Evolutionary conservation across 371 early-diverging fungal genomes (phyloP).

Genomic region (Apophysomyces variabilis): DNA sequence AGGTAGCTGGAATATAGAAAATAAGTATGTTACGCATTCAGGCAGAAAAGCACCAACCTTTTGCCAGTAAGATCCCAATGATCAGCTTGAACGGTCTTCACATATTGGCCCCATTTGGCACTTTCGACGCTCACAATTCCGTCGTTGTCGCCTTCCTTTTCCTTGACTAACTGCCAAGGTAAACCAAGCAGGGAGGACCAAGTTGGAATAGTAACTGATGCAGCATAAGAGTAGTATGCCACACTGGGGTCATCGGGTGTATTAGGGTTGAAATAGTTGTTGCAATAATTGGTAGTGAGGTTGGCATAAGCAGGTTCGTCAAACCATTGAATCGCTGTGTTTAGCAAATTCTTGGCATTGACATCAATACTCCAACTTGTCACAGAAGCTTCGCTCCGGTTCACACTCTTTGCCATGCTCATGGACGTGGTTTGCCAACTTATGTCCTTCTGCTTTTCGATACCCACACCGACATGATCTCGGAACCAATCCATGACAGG

Average conservation of each 20-base stretch:
- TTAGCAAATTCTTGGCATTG: not conserved
- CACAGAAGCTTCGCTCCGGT: not conserved
- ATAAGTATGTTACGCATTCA: not conserved
- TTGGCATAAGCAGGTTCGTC: conserved; percentile 88
- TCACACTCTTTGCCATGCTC: conserved; percentile 1
- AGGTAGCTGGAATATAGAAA: not conserved
- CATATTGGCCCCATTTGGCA: conserved; percentile 87
- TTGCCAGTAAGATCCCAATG: conserved; percentile 83
- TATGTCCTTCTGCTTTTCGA: conserved; percentile 3
- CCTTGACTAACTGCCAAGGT: conserved; percentile 68
- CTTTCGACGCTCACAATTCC: conserved; percentile 84
- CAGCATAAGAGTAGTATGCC: conserved; percentile 78
- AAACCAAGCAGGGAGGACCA: conserved; percentile 63
- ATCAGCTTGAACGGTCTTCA: conserved; percentile 79
- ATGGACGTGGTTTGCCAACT: conserved; percentile 8
- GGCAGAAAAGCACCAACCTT: conserved; percentile 16
- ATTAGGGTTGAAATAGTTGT: conserved; percentile 76
- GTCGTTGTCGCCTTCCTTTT: conserved; percentile 85
- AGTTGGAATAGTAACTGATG: conserved; percentile 51
- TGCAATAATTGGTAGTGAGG: conserved; percentile 81
- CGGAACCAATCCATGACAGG: conserved; percentile 92
- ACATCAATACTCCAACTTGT: not conserved
- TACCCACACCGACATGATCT: conserved; percentile 71
- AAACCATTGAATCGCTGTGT: conserved; percentile 32
- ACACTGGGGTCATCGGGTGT: conserved; percentile 77